Evolutionary conservation across 495 filamentous ascomycete species (phyloP).

Genomic region (Penicillium bovifimosum): DNA sequence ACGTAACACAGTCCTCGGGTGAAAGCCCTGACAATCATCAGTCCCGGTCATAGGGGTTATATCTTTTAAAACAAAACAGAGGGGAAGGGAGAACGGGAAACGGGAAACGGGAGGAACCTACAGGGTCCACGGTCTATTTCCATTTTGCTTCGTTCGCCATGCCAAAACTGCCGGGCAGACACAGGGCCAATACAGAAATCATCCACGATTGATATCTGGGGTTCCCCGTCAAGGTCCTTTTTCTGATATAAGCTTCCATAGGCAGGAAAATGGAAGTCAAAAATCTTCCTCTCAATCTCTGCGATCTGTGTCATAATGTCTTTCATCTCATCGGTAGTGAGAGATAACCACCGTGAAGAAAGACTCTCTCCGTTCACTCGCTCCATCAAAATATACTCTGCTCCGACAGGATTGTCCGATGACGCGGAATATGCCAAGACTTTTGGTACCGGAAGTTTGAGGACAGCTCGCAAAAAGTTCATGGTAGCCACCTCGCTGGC

Average conservation of each 20-base stretch:
- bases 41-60: slow-evolving; percentile 7
- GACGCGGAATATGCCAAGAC: slow-evolving; percentile 26
- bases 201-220: slow-evolving; percentile 19
- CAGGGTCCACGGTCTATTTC: slow-evolving; percentile 37
- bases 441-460: slow-evolving; percentile 29
- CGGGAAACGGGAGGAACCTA: slow-evolving; percentile 15
- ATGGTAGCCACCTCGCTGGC: slow-evolving; percentile 46
- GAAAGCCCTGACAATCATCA: slow-evolving; percentile 28
- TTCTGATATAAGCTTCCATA: slow-evolving; percentile 38
- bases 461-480: slow-evolving; percentile 27
- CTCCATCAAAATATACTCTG: slow-evolving; percentile 38
- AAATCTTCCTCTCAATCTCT: slow-evolving; percentile 33
- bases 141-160: slow-evolving; percentile 28
- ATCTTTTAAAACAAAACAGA: not conserved
- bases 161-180: slow-evolving; percentile 32
- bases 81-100: slow-evolving; percentile 1
- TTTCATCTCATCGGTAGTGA: slow-evolving; percentile 31
- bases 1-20: slow-evolving; percentile 25
- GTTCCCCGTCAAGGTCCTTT: slow-evolving; percentile 22
- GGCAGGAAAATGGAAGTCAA: slow-evolving; percentile 29
- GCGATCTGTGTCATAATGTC: slow-evolving; percentile 36
- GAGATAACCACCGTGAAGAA: slow-evolving; percentile 29
- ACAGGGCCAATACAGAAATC: slow-evolving; percentile 36
- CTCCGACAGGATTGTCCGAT: slow-evolving; percentile 27
- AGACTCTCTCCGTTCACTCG: slow-evolving; percentile 32